A percentile compares a stretch with the other conserved stretches of the same genome.
These are phyloP conservation scores for Plantago ovata DNA, from an alignment of 257 asterid species.

Conservation along the genomic window DNA sequence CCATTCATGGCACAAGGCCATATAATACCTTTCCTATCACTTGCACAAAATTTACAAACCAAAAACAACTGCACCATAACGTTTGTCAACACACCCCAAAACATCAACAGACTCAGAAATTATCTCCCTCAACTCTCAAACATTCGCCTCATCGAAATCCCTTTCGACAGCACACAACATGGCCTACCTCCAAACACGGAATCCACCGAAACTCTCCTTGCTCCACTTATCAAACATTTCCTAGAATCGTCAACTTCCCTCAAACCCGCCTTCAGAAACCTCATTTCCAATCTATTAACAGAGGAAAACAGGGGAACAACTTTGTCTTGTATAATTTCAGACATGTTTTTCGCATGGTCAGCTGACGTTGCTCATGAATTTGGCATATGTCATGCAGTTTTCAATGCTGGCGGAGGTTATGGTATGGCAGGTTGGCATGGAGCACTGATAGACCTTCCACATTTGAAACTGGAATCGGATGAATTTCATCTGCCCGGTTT, in stretches of 20 bases:
- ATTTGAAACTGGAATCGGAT: background rate
- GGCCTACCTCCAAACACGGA: conserved; percentile 27
- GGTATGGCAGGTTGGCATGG: conserved; percentile 30
- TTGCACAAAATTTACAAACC: conserved; percentile 24
- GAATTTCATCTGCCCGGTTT: conserved; percentile 28
- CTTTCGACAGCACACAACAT: conserved; percentile 20
- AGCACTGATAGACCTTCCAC: conserved; percentile 29
- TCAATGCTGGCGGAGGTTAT: conserved; percentile 31
- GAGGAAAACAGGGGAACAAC: background rate
- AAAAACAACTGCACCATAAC: conserved; percentile 20
- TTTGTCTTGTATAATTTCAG: conserved; percentile 34
- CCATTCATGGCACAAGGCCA: conserved; percentile 41
- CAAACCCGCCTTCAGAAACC: conserved; percentile 23
- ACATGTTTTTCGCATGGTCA: conserved; percentile 39
- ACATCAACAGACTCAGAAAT: conserved; percentile 18
- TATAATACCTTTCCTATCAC: conserved; percentile 27
- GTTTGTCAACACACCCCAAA: conserved; percentile 28
- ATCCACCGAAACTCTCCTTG: conserved; percentile 24
- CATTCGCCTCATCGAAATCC: conserved; percentile 26
- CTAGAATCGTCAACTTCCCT: conserved; percentile 23
- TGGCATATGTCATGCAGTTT: conserved; percentile 26
- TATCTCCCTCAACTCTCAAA: conserved; percentile 11
- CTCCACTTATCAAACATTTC: conserved; percentile 4
- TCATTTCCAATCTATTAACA: conserved; percentile 15
- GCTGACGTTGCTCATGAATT: conserved; percentile 29